These are phyloP conservation scores for Yamadazyma takamatsuzukensis DNA, from an alignment of 805 yeast species.

Conservation along the genomic window DNA sequence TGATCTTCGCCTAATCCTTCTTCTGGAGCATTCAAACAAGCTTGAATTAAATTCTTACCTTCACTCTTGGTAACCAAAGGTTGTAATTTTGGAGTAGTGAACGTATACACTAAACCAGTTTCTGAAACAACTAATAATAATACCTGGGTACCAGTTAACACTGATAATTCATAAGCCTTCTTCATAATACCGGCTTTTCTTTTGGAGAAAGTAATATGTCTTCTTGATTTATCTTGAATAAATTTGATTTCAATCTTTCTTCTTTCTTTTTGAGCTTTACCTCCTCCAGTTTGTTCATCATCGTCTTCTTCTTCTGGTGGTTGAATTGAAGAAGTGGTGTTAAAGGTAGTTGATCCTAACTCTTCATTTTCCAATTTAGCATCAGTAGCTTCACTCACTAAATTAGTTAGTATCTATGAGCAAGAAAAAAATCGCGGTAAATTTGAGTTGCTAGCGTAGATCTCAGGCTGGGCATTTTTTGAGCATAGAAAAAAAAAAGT, in stretches of 20 bases:
- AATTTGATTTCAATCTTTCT: slow-evolving; percentile 96
- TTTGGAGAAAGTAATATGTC: slow-evolving; percentile 96
- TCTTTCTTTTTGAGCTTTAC: slow-evolving; percentile 52
- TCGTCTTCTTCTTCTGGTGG: slow-evolving; percentile 47
- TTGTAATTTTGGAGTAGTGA: slow-evolving; percentile 98
- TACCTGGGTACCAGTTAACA: slow-evolving; percentile 96
- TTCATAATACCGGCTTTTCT: slow-evolving; percentile 99
- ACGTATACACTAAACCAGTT: slow-evolving; percentile 97
- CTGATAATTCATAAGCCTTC: slow-evolving; percentile 97
- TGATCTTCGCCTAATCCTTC: slow-evolving; percentile 69
- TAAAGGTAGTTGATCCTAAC: slow-evolving; percentile 18
- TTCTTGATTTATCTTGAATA: slow-evolving; percentile 94
- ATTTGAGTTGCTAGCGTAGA: too few relatives aligned
- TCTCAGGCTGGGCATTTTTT: too few relatives aligned
- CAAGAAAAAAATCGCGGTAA: neutral
- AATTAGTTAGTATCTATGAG: slow-evolving; percentile 15
- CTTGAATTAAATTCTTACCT: slow-evolving; percentile 94
- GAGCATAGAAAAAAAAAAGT: too few relatives aligned
- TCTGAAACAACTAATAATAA: slow-evolving; percentile 91
- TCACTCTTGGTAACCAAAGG: slow-evolving; percentile 96
- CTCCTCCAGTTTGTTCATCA: slow-evolving; percentile 46
- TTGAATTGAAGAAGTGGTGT: slow-evolving; percentile 20
- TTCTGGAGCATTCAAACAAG: slow-evolving; percentile 96
- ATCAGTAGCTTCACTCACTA: slow-evolving; percentile 37
- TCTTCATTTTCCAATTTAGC: slow-evolving; percentile 32